Evolutionary conservation across 495 filamentous ascomycete genomes (phyloP), one percentile per base, ranked within the genome.

Genomic region (Neurospora sp.): DNA sequence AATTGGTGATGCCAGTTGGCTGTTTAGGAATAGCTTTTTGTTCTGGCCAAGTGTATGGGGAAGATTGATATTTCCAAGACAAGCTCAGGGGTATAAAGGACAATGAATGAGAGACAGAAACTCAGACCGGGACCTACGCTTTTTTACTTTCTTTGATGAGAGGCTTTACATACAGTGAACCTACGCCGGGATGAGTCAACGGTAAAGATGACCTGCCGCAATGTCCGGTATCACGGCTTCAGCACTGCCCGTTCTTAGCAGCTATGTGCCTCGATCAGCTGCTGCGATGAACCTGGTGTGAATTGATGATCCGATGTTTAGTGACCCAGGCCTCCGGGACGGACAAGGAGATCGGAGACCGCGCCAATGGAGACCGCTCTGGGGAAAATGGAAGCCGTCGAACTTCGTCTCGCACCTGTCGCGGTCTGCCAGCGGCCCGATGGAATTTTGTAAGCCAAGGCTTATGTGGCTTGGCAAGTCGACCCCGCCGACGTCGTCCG

Each of bases 401-500:
- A 65, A 65, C 53, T 65, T 35, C 12, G 6, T 35, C 8, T 35
- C 14, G 53, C 53, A 65, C 53, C 53, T 65, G 53, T 37, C 53
- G 16, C 31, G 53, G 27, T 65, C 53, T 18, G 53, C 31, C 31
- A 35, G 27, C 53, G 53, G 53, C 53, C 53, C 53, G 53, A 35
- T 65, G 53, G 10, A 31, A 16, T 35, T 59, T 31, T 65, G 14
- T 16, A 61, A 48, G 53, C 53, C 53, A 61, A 61, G 12, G 14
- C 27, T 35, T 35, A 4, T 65, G 53, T 65, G 53, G 53, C 53
- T 65, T 65, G 53, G 53, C 27, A 37, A 8, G 27, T 18, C 6
- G 53, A 37, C 37, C 14, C 22, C 69, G 42, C 73, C 75, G 75
- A 76, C 75, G 75, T 76, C 75, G 75, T 75, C 71, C 68, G 44